Evolutionary conservation across 1,284 basidiomycete genomes (phyloP).

Genomic region (Neonothopanus nambi): DNA sequence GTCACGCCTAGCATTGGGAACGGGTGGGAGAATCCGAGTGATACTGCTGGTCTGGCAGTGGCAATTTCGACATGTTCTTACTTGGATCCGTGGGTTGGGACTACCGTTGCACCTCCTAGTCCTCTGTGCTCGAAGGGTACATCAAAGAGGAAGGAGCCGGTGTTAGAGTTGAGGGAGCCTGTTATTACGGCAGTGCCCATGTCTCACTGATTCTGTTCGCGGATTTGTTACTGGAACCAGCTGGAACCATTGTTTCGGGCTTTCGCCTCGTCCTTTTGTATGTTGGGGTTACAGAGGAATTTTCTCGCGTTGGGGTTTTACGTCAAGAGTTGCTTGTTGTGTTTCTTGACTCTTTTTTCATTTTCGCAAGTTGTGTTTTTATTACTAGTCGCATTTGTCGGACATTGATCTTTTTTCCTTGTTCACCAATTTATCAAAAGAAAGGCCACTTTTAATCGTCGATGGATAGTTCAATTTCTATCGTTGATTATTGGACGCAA

Average conservation of each 20-base stretch:
- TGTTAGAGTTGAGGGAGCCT: constrained; percentile 17
- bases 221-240: no score
- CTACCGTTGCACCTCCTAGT: constrained; percentile 52
- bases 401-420: no score
- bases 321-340: background rate
- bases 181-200: constrained; percentile 21
- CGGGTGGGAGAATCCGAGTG: constrained; percentile 78
- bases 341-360: background rate
- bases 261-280: background rate
- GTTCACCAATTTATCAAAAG: no score
- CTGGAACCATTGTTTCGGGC: background rate
- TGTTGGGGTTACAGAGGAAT: no score
- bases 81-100: constrained; percentile 81
- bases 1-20: constrained; percentile 56
- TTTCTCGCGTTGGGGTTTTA: background rate
- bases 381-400: no score
- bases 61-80: constrained; percentile 71
- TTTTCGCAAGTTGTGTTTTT: background rate
- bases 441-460: background rate
- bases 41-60: constrained; percentile 57
- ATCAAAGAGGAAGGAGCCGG: constrained; percentile 13
- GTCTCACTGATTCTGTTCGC: background rate
- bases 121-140: constrained; percentile 45
- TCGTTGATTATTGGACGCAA: no score
- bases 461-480: no score